Conservation (phyloP, 148 eudicot genomes). For the Persicaria tinctoria region DNA sequence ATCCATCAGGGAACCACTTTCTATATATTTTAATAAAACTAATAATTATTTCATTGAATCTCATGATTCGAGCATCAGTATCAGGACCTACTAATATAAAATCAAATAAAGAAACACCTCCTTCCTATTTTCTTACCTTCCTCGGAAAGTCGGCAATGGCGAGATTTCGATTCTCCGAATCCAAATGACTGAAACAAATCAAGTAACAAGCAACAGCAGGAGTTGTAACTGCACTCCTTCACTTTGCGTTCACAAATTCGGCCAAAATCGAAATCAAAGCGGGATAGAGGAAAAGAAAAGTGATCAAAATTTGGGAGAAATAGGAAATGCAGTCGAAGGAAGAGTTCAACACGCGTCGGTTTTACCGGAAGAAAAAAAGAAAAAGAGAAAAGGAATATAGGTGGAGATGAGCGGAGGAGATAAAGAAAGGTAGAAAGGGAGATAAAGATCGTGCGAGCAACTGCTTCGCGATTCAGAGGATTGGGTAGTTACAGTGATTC, state of each 20-base stretch:
- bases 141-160: background rate
- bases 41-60: background rate
- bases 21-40: background rate
- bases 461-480: too few species aligned
- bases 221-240: background rate
- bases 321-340: background rate
- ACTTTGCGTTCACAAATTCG: background rate
- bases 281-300: background rate
- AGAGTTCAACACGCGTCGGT: background rate
- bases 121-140: background rate
- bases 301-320: background rate
- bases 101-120: background rate
- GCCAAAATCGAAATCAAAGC: background rate
- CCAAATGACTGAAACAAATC: background rate
- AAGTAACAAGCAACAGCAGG: background rate
- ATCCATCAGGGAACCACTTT: background rate
- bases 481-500: too few species aligned
- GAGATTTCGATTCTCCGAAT: background rate
- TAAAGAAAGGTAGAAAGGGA: conserved; percentile 4
- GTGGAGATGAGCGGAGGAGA: conserved; percentile 7
- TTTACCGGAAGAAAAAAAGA: background rate
- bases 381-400: background rate
- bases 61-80: background rate
- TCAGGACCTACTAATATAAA: background rate
- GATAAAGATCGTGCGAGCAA: conserved; percentile 9